Evolutionary conservation across 1,139 yeast species (phyloP).

Genomic region (Nakaseomyces nivariensis): DNA sequence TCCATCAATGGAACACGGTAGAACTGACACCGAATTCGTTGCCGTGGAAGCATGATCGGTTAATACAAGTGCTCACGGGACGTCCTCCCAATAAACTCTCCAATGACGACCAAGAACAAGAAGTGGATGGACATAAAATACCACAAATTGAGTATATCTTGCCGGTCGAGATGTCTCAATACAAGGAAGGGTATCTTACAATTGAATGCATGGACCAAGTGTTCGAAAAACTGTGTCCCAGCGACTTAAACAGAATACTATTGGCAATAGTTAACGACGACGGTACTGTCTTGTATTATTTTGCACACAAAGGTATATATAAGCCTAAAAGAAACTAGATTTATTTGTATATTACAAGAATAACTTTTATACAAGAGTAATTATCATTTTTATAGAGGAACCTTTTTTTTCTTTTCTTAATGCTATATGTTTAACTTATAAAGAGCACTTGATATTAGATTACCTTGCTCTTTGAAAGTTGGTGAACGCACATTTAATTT

Average conservation of each 20-base stretch:
- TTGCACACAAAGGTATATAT: conserved; percentile 52
- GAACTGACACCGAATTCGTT: conserved; percentile 13
- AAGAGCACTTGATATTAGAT: conserved; percentile 15
- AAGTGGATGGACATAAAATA: conserved; percentile 5
- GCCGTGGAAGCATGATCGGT: conserved; percentile 10
- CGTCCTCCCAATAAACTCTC: conserved; percentile 28
- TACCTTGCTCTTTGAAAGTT: conserved; percentile 19
- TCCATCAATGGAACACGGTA: conserved; percentile 46
- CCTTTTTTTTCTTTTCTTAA: not conserved
- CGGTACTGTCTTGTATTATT: conserved; percentile 59
- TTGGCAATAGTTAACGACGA: conserved; percentile 52
- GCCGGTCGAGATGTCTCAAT: conserved; percentile 27
- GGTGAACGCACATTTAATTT: conserved; percentile 10
- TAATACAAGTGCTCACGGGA: conserved; percentile 21
- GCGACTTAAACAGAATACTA: conserved; percentile 32
- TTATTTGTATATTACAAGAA: not conserved
- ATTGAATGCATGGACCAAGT: conserved; percentile 24
- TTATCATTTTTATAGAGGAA: not conserved
- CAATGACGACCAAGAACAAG: conserved; percentile 20
- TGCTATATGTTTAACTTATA: not conserved
- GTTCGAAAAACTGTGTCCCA: conserved; percentile 21
- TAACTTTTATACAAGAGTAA: not conserved
- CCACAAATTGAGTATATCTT: conserved; percentile 21
- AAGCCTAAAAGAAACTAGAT: conserved; percentile 42
- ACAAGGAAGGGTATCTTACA: conserved; percentile 27